Base-by-base conservation (phyloP, 768 basidiomycete species). In the Exidia glandulosa region DNA sequence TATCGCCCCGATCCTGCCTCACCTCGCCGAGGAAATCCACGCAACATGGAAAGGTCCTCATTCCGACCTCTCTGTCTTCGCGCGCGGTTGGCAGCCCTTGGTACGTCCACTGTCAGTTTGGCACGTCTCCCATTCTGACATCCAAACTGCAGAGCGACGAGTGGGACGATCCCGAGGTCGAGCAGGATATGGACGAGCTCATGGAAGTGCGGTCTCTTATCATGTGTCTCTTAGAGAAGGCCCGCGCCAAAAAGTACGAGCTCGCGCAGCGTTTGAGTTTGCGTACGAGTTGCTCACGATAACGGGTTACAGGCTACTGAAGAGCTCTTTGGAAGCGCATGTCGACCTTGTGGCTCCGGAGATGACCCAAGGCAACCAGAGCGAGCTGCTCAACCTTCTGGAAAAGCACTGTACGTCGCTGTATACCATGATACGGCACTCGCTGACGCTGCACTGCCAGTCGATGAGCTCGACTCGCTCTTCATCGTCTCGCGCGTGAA, bases 21-120 rank as follows among this genome's bases (percentile, higher is more conserved):
- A 95, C 67, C 80, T 96, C 4, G 88, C 91, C 0, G 94, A 96
- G 71, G 95, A 97, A 70, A 82, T 94, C 59, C 79, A 89, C 65
- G 57, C 69, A 72, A 23, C 58, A 60, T 50, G 60, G 64, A 64
- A 23, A 56, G 60, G 64, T 70, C 69, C 69, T 73, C 54, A 64
- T 32, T 68, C 64, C 0, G 69, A 61, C 0, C n/a, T 68, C 0
- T 94, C 90, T 0, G 78, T 90, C n/a, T 95, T 94, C 66, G 74
- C 75, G 62, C 77, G 74, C 2, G 74, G 72, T n/a, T 95, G 93
- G 93, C 67, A 64, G 50, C 79, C 82, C 27, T 66, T 90, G 61
- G 93, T 91, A 65, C 33, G 85, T 72, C 48, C 23, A n/a, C n/a
- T n/a, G n/a, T n/a, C n/a, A n/a, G n/a, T n/a, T n/a, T n/a, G n/a